phyloP scores from a whole-genome alignment of 192 early-diverging fungal genomes.

The Entomortierella lignicola region DNA sequence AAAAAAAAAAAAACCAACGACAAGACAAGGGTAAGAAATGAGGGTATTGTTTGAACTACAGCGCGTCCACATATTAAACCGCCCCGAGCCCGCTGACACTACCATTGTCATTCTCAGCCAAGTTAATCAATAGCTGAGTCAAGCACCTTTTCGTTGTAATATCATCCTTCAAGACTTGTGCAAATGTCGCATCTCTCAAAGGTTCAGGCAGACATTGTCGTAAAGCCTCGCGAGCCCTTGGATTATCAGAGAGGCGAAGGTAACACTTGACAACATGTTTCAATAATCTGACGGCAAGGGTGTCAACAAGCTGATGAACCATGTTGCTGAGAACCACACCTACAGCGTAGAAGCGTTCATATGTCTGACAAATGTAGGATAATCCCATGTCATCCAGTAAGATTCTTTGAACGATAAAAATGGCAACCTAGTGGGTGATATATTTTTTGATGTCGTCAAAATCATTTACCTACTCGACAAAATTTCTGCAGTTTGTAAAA shows the following conservation, averaged over 20 bases:
- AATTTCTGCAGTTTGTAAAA: no score
- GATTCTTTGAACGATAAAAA: conserved; percentile 98
- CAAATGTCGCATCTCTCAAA: conserved; percentile 89
- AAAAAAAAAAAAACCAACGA: background rate
- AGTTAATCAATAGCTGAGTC: conserved; percentile 72
- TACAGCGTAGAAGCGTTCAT: conserved; percentile 94
- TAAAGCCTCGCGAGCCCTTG: conserved; percentile 89
- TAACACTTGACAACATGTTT: conserved; percentile 97
- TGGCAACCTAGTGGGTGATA: conserved; percentile 70
- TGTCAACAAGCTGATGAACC: conserved; percentile 90
- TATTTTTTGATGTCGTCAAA: no score
- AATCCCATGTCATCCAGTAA: conserved; percentile 94
- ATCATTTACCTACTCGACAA: no score
- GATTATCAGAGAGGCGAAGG: conserved; percentile 93
- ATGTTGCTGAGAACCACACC: conserved; percentile 93
- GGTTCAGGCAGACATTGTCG: conserved; percentile 92
- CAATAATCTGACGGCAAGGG: conserved; percentile 84
- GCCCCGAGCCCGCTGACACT: no score
- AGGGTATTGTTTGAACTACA: background rate
- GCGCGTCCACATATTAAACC: no score
- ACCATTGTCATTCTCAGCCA: conserved; percentile 54
- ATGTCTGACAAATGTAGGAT: conserved; percentile 89
- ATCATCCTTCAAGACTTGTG: conserved; percentile 87
- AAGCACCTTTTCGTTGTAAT: conserved; percentile 88
- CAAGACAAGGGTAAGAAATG: background rate